Evolutionary conservation across 306 rosid genomes (phyloP), one percentile per base, ranked within the genome.

Genomic region (Acacia crassicarpa): DNA sequence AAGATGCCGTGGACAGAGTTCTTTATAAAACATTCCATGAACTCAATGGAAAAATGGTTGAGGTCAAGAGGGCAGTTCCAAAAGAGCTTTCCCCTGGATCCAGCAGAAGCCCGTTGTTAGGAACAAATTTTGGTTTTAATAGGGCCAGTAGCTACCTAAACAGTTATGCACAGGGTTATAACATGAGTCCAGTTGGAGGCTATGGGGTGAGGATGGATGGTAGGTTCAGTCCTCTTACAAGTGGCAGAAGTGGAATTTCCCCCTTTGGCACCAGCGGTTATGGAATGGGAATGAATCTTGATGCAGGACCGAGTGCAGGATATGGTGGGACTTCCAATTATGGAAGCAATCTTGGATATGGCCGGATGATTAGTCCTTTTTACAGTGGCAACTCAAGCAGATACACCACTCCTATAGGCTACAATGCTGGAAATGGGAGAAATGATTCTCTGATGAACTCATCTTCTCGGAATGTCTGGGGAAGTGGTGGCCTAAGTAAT

Each of bases 61-160:
- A 94, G 89, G 98, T 92, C 83, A 94, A 94, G 87, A 87, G 96
- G 88, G 98, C 98, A 25, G 95, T 94, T 73, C 98, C 98, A 0
- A 94, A 91, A 88, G 97, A 92, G 89, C 93, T 87, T 23, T 91
- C 94, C 53, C 93, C 96, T n/a, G 96, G 90, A 65, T 89, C 97
- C 20, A 86, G 10, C 81, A 86, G 97, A 69, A 92, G 92, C 83
- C 93, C 98, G 49, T 67, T 92, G 73, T 72, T 88, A 67, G 97
- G 97, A 85, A 88, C 86, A 85, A 91, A 87, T 88, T 88, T 85
- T 72, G 88, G 93, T 84, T 85, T 85, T 83, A 86, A 87, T 87
- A 91, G 98, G 81, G 84, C 92, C 51, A 87, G 74, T 78, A 85
- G 84, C 89, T 89, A 89, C 81, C 89, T 91, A 48, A 92, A 88